Conservation (phyloP, 345 rosid genomes). For the Pistacia integerrima region DNA sequence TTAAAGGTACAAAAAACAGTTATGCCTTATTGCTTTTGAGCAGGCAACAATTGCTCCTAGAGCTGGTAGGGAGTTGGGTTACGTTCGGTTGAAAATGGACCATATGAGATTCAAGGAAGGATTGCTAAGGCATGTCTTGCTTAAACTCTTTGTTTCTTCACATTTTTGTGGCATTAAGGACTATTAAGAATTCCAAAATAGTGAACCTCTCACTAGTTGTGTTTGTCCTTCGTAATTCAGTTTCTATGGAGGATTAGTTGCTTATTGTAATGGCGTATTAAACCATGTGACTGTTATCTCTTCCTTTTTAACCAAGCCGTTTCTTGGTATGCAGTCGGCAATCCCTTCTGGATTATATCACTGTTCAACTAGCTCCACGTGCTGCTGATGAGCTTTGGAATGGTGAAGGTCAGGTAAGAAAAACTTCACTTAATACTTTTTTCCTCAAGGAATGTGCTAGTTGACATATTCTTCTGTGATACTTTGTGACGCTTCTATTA, state of each 20-base stretch:
- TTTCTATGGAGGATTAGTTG: background rate
- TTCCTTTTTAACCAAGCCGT: background rate
- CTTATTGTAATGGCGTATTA: background rate
- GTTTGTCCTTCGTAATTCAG: background rate
- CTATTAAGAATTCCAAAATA: background rate
- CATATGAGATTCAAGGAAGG: conserved; percentile 78
- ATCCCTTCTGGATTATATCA: conserved; percentile 86
- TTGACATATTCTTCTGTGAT: background rate
- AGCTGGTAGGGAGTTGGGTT: conserved; percentile 92
- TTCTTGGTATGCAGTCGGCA: conserved; percentile 62
- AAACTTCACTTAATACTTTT: background rate
- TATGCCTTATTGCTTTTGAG: conserved; percentile 24
- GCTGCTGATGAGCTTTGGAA: conserved; percentile 96
- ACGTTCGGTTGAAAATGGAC: conserved; percentile 89
- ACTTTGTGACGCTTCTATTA: background rate
- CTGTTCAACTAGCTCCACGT: conserved; percentile 94
- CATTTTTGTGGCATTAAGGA: background rate
- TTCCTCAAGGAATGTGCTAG: background rate
- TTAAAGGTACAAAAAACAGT: background rate
- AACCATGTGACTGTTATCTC: background rate
- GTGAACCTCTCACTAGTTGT: background rate
- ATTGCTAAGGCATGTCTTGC: conserved; percentile 64
- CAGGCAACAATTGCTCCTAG: conserved; percentile 91
- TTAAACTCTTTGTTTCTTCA: background rate
- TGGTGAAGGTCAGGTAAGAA: conserved; percentile 80